Evolutionary conservation across 2,329 filamentous ascomycete genomes (phyloP), one percentile per base, ranked within the genome.

Genomic region (Sordariomycetes sp.): DNA sequence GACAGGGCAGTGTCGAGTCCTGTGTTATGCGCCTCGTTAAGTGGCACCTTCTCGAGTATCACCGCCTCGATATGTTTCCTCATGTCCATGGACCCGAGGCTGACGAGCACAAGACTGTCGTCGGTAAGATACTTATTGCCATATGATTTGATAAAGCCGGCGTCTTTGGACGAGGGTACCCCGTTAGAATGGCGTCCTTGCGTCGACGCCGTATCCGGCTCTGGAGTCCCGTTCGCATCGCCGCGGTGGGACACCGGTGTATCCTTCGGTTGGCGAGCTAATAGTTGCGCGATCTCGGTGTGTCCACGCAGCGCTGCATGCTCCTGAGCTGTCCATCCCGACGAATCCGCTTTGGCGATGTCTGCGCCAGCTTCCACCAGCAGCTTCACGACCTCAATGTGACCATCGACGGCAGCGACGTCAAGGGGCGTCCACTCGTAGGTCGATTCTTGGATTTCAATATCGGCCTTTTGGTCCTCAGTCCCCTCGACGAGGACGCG

Each of bases 351-450:
- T 59, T 81, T 84, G 58, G 85, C 84, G 2, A 90, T 72, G 59
- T 95, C 82, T 0, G 90, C 89, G 1, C 89, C 89, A 24, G 87
- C 86, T 54, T 86, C 80, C 48, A 95, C 80, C 4, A 99, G 76
- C 25, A 94, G 75, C 65, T 90, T 79, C 0, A 88, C 88, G 48
- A 96, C 82, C 0, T 78, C 72, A 12, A 90, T 70, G 62, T 90
- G 86, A 0, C 92, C 92, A 65, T 99, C 91, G 2, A 97, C 92
- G 57, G 87, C 89, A 10, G 92, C 89, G 61, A 96, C 87, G 66
- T 96, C 94, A 13, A 99, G 75, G n/a, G 94, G 89, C 1, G 94
- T 96, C 92, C 94, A 99, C 2, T 86, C 84, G 66, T 95, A 97
- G 0, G 87, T 86, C 57, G 86, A 87, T 66, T 99, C 94, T 0